Conservation (phyloP, 2,329 filamentous ascomycete species). For the Pyrenophora tritici-repentis region DNA sequence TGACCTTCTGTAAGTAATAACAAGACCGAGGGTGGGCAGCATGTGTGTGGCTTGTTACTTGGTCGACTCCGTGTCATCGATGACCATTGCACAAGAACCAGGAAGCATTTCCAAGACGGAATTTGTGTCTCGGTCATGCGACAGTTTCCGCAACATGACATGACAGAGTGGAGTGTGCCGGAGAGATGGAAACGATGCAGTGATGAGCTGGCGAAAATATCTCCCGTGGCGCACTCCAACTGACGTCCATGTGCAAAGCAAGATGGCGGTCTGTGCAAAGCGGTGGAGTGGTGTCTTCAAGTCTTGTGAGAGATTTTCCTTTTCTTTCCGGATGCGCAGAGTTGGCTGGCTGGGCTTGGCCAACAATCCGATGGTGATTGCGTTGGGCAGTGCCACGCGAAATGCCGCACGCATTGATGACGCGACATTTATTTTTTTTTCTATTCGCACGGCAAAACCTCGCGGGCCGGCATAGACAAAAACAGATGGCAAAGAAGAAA, state of each 20-base stretch:
- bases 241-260: background rate
- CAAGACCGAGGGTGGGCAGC: conserved; percentile 6
- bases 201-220: background rate
- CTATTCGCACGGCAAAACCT: conserved; percentile 8
- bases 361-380: conserved; percentile 1
- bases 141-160: conserved; percentile 11
- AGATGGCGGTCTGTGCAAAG: background rate
- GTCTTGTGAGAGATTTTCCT: background rate
- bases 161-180: background rate
- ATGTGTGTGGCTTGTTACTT: conserved; percentile 1
- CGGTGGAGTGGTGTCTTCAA: background rate
- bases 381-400: conserved; percentile 12
- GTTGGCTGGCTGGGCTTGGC: background rate
- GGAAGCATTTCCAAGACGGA: conserved; percentile 8
- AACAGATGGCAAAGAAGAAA: conserved; percentile 1
- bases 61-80: conserved; percentile 11
- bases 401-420: conserved; percentile 9
- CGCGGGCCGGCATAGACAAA: conserved; percentile 2
- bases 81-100: conserved; percentile 13
- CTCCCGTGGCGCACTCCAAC: background rate
- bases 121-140: conserved; percentile 23
- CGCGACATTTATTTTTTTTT: background rate
- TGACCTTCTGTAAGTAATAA: background rate
- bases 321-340: background rate
- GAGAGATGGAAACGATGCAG: background rate